phyloP scores from a whole-genome alignment of 192 early-diverging fungal species.

The Coemansia sp. region DNA sequence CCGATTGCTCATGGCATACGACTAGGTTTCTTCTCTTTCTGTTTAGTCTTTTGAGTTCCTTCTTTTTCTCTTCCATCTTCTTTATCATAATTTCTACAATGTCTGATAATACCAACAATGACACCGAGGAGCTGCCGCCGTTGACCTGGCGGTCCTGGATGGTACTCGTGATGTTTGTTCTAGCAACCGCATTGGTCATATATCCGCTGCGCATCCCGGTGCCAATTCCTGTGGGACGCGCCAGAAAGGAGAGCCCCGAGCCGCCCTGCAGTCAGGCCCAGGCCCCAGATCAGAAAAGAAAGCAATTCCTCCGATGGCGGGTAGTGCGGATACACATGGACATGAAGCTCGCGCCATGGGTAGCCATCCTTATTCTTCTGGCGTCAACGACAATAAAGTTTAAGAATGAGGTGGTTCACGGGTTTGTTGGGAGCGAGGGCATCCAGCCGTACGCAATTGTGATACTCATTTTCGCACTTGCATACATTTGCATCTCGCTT shows the following conservation, averaged over 20 bases:
- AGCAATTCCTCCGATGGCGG: constrained; percentile 9
- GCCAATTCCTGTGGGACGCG: constrained; percentile 8
- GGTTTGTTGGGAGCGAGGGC: constrained; percentile 63
- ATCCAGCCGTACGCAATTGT: constrained; percentile 75
- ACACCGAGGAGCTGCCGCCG: constrained; percentile 18
- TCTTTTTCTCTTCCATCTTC: constrained; percentile 1
- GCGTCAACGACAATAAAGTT: constrained; percentile 58
- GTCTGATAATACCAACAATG: background rate
- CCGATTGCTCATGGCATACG: background rate
- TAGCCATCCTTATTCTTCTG: constrained; percentile 69
- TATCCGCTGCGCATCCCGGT: constrained; percentile 61
- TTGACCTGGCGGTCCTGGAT: constrained; percentile 59
- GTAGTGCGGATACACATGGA: constrained; percentile 55
- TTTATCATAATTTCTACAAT: background rate
- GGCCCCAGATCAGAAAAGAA: background rate
- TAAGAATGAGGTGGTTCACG: constrained; percentile 50
- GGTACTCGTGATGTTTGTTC: constrained; percentile 60
- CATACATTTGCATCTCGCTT: constrained; percentile 81
- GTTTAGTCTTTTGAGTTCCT: background rate
- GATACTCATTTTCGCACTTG: constrained; percentile 78
- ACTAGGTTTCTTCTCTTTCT: background rate
- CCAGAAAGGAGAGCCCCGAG: background rate
- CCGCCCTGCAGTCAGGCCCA: background rate
- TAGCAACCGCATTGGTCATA: constrained; percentile 64
- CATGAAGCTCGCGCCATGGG: constrained; percentile 69